Evolutionary conservation across 345 rosid species (phyloP), one percentile per base, ranked within the genome.

Genomic region (Bruguiera parviflora): DNA sequence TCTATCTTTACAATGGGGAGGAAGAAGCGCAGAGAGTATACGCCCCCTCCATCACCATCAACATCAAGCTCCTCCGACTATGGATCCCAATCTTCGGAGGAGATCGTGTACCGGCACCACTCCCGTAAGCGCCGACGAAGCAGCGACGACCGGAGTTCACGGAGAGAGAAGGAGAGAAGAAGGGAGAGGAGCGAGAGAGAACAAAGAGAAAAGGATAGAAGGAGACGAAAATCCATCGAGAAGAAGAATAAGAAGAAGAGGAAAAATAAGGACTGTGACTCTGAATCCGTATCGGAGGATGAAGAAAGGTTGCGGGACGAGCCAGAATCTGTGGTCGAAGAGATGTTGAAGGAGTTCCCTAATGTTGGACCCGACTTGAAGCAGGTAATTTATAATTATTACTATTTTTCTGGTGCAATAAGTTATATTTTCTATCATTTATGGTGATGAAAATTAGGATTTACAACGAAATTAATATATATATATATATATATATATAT

Each of bases 331-430:
- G 88, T 80, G 47, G 81, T 85, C 5, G 71, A 79, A 52, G 83
- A 79, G 65, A 68, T 91, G 83, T 69, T 93, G 3, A 39, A 28
- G 25, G 87, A 89, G 64, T 93, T 88, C 58, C 96, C 96, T 43
- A 64, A 76, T 53, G 89, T 88, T 66, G 89, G 83, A 27, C 72
- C 68, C 70, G 98, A 91, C 78, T 72, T 93, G 83, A 86, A 71
- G 72, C 92, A 83, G 90, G 97, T 84, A 67, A 46, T 28, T 27
- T 27, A 27, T 27, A 33, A 13, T 28, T 56, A 56, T 43, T 18
- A 60, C 2, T 16, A 53, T 37, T 22, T 22, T 6, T 16, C 22
- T 5, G 58, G 28, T 9, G 5, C 19, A 13, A 43, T 43, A 43
- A 43, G 16, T 39, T 39, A 21, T 53, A 21, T 53, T 21, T 24